Percentiles rank a stretch among this genome's conserved stretches.
Conservation (phyloP, 1,284 basidiomycete species). For the Leccinum variabile region DNA sequence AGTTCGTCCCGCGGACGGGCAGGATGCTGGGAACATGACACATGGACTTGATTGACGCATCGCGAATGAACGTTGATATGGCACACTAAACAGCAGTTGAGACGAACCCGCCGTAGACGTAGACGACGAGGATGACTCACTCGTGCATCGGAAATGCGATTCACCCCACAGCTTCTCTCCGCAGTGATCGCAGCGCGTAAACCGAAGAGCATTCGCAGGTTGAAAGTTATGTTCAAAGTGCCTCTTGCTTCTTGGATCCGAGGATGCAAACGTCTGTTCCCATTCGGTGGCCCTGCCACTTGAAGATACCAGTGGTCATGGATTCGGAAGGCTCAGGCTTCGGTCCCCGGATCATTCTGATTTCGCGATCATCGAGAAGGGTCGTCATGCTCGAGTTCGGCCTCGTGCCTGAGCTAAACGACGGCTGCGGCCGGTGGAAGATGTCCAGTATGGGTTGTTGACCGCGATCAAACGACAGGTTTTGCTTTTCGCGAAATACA, state of each 20-base stretch:
- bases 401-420: slow-evolving; percentile 28
- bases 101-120: not conserved
- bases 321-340: slow-evolving; percentile 29
- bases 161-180: slow-evolving; percentile 99
- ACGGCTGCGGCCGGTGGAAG: slow-evolving; percentile 25
- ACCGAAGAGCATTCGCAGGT: slow-evolving; percentile 84
- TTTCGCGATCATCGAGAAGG: slow-evolving; percentile 32
- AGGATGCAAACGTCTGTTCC: slow-evolving; percentile 25
- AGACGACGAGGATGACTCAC: slow-evolving; percentile 41
- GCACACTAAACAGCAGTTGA: slow-evolving; percentile 49
- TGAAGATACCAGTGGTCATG: slow-evolving; percentile 56
- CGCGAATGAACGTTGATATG: slow-evolving; percentile 73
- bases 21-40: slow-evolving; percentile 55
- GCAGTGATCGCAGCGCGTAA: slow-evolving; percentile 92
- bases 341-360: slow-evolving; percentile 25
- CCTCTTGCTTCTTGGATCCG: slow-evolving; percentile 45
- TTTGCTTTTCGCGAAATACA: slow-evolving; percentile 34
- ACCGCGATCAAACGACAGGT: slow-evolving; percentile 37
- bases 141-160: slow-evolving; percentile 84
- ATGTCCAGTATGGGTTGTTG: slow-evolving; percentile 28
- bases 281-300: slow-evolving; percentile 59
- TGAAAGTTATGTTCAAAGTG: slow-evolving; percentile 82
- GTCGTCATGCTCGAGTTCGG: slow-evolving; percentile 27
- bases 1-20: slow-evolving; percentile 37
- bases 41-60: slow-evolving; percentile 61